phyloP scores from a whole-genome alignment of 179 eudicot species.

The Camellia oleifera region DNA sequence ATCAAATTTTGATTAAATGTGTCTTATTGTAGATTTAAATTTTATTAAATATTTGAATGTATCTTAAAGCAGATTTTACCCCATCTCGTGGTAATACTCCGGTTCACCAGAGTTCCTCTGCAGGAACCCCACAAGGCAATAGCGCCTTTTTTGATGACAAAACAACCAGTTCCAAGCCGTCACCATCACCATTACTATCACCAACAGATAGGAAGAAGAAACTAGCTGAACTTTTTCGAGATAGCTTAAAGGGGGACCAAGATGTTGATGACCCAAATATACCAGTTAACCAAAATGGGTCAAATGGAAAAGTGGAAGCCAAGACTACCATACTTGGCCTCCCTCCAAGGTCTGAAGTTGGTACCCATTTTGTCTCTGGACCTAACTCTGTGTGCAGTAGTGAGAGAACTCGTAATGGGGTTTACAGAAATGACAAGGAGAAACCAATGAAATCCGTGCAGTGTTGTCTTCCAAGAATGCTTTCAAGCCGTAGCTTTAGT shows the following conservation, averaged over 20 bases:
- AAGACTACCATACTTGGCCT: slow-evolving; percentile 11
- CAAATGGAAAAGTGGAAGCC: slow-evolving; percentile 15
- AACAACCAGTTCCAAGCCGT: slow-evolving; percentile 25
- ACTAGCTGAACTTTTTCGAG: slow-evolving; percentile 68
- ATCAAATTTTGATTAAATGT: neutral
- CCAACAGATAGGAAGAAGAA: slow-evolving; percentile 54
- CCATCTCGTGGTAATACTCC: slow-evolving; percentile 89
- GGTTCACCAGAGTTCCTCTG: slow-evolving; percentile 41
- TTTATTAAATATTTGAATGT: neutral
- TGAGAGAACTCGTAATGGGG: slow-evolving; percentile 34
- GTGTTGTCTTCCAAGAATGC: slow-evolving; percentile 66
- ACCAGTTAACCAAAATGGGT: slow-evolving; percentile 11
- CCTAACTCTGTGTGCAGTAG: slow-evolving; percentile 26
- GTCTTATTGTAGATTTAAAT: neutral
- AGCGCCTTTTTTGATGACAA: slow-evolving; percentile 36
- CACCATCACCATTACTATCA: slow-evolving; percentile 41
- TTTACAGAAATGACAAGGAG: slow-evolving; percentile 22
- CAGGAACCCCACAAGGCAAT: slow-evolving; percentile 33
- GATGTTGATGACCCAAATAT: slow-evolving; percentile 25
- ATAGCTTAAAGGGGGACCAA: slow-evolving; percentile 45
- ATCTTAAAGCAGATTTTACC: slow-evolving; percentile 61
- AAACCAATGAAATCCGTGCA: slow-evolving; percentile 31
- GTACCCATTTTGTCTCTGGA: slow-evolving; percentile 31
- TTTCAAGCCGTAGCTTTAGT: slow-evolving; percentile 41
- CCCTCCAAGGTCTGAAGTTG: slow-evolving; percentile 23